Base-by-base conservation (phyloP, 345 rosid species). In the Citrus trifoliata region DNA sequence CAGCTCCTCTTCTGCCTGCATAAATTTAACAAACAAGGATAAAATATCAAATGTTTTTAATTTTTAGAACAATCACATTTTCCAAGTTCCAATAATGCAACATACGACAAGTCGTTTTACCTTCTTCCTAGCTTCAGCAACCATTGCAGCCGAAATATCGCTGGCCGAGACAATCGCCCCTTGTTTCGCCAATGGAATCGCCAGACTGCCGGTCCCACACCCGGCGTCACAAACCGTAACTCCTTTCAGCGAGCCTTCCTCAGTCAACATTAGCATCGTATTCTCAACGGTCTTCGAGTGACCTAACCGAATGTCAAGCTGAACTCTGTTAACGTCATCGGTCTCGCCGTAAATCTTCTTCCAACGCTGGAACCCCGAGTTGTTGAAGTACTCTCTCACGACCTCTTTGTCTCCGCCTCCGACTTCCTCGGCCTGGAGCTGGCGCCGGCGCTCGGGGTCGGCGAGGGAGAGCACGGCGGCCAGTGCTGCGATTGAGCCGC, bases 91-190 rank as follows among this genome's bases (percentile, higher is more conserved):
- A 25, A 61, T 16, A 19, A n/a, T 59, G 63, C 25, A 9, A 33
- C 6, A 21, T 38, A 33, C 19, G n/a, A 69, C 33, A 3, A 27
- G 24, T 48, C 24, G 60, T 70, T 79, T 78, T 8, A 93, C 98
- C 91, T 93, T 88, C 79, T 87, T 87, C 87, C 93, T 80, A 48
- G 99, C 99, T 84, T 96, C 98, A 2, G 94, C 87, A 30, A 96
- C 97, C 97, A 94, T 96, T 19, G 98, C 94, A 3, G 98, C 92
- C 19, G 98, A 96, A 79, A 96, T 96, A 77, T 94, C 98, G 66
- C 92, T 91, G 16, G 98, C 97, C 22, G 80, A 91, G 61, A 96
- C 99, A 60, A 88, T 35, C 2, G 99, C 97, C 1, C 98, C 99
- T 87, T 89, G 92, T 83, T 89, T 91, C 5, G 97, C 95, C 53